Percentiles rank a stretch among this genome's conserved stretches.
These are phyloP conservation scores for Picochlorum sp. DNA, from an alignment of 139 green algal species.

Conservation along the genomic window DNA sequence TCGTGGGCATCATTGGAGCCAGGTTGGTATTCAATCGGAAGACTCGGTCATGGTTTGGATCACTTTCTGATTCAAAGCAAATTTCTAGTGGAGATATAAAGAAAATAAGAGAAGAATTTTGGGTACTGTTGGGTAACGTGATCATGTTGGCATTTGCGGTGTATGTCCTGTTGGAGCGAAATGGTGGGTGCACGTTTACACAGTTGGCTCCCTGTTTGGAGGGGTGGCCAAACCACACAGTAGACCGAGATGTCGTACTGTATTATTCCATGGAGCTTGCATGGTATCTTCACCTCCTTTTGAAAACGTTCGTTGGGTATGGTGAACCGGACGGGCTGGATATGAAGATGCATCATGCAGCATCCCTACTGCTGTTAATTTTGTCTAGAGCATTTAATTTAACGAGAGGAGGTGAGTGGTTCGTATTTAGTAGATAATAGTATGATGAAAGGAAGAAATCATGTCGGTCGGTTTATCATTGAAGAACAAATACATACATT, in stretches of 20 bases:
- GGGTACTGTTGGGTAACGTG: slow-evolving; percentile 10
- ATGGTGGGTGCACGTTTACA: slow-evolving; percentile 12
- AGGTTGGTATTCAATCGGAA: not conserved
- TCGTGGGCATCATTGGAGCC: not conserved
- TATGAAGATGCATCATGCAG: slow-evolving; percentile 21
- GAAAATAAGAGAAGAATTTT: slow-evolving; percentile 17
- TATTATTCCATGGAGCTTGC: slow-evolving; percentile 25
- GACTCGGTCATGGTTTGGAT: not conserved
- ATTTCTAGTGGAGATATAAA: not conserved
- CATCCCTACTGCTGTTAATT: slow-evolving; percentile 15
- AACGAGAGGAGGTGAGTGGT: not conserved
- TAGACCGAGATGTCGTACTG: not conserved
- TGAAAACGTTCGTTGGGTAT: slow-evolving; percentile 17
- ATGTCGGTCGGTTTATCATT: too few relatives aligned
- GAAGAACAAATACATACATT: too few relatives aligned
- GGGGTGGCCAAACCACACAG: slow-evolving; percentile 12
- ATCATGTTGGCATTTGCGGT: slow-evolving; percentile 1
- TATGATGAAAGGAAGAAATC: too few relatives aligned
- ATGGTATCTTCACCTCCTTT: slow-evolving; percentile 23
- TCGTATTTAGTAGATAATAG: too few relatives aligned
- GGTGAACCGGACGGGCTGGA: slow-evolving; percentile 4
- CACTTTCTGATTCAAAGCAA: not conserved
- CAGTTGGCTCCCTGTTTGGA: slow-evolving; percentile 7
- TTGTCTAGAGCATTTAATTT: slow-evolving; percentile 8
- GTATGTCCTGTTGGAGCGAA: slow-evolving; percentile 9